Base-by-base conservation (phyloP, 2,329 filamentous ascomycete species). In the Cladosporium sp. region DNA sequence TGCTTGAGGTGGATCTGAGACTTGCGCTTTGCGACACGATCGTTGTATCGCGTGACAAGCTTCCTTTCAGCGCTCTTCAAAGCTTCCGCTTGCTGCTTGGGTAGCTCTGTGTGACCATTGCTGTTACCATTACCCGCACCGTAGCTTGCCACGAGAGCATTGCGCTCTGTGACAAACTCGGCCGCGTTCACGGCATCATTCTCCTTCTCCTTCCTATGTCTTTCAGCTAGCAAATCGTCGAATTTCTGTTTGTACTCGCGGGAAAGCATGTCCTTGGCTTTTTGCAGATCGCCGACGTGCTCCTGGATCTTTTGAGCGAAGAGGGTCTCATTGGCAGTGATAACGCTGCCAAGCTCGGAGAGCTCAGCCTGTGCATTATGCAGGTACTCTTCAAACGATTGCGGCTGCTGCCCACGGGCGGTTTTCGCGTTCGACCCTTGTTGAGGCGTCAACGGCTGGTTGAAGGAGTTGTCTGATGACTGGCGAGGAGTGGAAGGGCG, bases 321-420 rank as follows among this genome's bases (percentile, higher is more conserved):
- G 0, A 77, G 69, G 5, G 70, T 68, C 62, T 78, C 76, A 53
- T 76, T 77, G 26, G 73, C 74, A 21, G 68, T 74, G 61, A 77
- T 77, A 33, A 74, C 73, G 44, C 69, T 74, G 14, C 75, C 75
- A 4, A 77, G 72, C 52, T 77, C 73, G 4, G 72, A 75, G 8
- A 76, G 71, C 53, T 77, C 75, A 5, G 70, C 63, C 50, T 75
- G 69, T 18, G 75, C 73, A 44, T 73, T 70, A n/a, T 71, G 68
- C 11, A 77, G 70, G 56, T 77, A 77, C n/a, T 76, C 73, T 49
- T 78, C 75, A 62, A 78, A 77, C 5, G 74, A 76, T 40, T 66
- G 62, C 31, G 63, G 55, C 21, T 21, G 29, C 35, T 63, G 50
- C 2, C 50, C 61, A 33, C 50, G 64, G 31, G 14, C 33, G 18